phyloP scores from a whole-genome alignment of 352 stramenopile species.

The Phytopythium litorale region DNA sequence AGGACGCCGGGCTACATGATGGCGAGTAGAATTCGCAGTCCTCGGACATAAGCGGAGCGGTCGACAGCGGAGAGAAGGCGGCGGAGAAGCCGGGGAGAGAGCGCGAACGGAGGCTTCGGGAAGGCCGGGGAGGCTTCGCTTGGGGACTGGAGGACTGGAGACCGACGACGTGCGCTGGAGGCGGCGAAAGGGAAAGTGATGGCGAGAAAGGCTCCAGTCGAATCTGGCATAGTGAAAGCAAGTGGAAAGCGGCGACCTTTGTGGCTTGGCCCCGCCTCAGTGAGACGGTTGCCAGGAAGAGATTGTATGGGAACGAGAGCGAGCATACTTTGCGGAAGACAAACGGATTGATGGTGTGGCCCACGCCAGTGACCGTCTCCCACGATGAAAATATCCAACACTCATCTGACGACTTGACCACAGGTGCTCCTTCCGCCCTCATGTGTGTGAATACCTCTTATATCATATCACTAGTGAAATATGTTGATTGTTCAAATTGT shows the following conservation, averaged over 20 bases:
- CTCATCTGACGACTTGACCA: conserved; percentile 4
- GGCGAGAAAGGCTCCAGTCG: background rate
- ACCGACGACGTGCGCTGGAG: conserved; percentile 2
- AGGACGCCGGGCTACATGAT: conserved; percentile 58
- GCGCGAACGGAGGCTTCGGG: background rate
- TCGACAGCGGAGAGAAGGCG: conserved; percentile 3
- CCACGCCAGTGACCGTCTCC: background rate
- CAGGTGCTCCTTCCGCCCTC: background rate
- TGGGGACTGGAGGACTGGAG: background rate
- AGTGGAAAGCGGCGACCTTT: background rate
- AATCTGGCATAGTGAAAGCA: background rate
- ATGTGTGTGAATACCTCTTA: no score
- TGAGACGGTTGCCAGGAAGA: conserved; percentile 5
- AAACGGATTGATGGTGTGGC: background rate
- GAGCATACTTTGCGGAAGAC: background rate
- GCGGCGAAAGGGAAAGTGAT: background rate
- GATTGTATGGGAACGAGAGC: background rate
- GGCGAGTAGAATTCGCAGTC: conserved; percentile 60
- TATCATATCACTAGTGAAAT: no score
- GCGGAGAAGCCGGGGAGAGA: background rate
- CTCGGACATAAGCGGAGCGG: conserved; percentile 22
- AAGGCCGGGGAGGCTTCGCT: background rate
- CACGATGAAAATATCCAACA: background rate
- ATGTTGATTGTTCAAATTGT: no score
- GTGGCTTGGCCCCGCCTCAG: background rate